Evolutionary conservation across 805 yeast species (phyloP), one percentile per base, ranked within the genome.

Genomic region (Yamadazyma sp.): DNA sequence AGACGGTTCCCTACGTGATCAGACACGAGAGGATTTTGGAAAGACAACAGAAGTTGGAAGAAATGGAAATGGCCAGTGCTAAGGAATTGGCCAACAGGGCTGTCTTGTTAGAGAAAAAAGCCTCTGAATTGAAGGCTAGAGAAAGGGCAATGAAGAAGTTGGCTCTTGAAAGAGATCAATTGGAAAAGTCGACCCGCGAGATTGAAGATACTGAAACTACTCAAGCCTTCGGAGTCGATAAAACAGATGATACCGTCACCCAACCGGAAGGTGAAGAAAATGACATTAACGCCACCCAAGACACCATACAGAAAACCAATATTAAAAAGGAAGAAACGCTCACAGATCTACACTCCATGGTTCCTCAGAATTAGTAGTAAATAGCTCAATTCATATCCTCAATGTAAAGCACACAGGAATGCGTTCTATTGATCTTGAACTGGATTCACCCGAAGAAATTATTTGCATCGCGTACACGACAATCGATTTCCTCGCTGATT

Each of bases 1-100:
- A 84, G 54, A 85, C 93, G 1, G 86, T 85, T 16, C 95, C 95
- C n/a, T 85, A 85, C 49, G 82, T 84, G 22, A 64, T 85, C 45
- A 75, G 86, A 55, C 91, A 84, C 57, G 91, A 85, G 59, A 74
- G 83, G 40, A 74, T 84, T 40, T 62, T 79, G 47, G 82, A 83
- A 36, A 80, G 85, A 58, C 90, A 85, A 53, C 86, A 80, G 41
- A 84, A 82, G 61, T 64, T 85, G 35, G 90, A 84, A 55, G 88
- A 84, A 49, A 62, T 85, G 62, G 95, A 85, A 57, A 81, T 82
- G 52, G 82, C 81, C 45, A 77, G 85, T 37, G 93, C 91, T 0
- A 73, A 73, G 53, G 91, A 84, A 51, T 66, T 85, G 51, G 78
- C 87, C 19, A 68, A 69, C 43, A 70, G 90, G 47, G 91, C 90